A percentile compares a stretch with the other conserved stretches of the same genome.
These are phyloP conservation scores for Echinosophora koreensis DNA, from an alignment of 306 rosid species.

Conservation along the genomic window DNA sequence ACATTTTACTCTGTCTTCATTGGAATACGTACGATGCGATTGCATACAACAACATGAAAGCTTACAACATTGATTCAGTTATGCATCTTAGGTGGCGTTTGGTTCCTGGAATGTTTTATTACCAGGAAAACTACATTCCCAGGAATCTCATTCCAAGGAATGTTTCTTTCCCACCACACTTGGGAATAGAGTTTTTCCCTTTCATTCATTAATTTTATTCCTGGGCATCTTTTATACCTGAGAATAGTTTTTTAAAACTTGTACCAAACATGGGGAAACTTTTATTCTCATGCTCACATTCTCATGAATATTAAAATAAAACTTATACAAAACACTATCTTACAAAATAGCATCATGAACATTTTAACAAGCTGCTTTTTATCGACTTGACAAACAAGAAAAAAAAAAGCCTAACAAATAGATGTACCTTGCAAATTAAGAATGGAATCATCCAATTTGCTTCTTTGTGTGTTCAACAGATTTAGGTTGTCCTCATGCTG, in stretches of 20 bases:
- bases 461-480: conserved; percentile 62
- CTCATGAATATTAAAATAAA: too few relatives aligned
- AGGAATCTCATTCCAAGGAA: too few relatives aligned
- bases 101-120: too few relatives aligned
- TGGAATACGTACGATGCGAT: conserved; percentile 14
- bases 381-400: conserved; percentile 27
- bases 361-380: conserved; percentile 26
- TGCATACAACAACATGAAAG: conserved; percentile 30
- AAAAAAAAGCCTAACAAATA: conserved; percentile 33
- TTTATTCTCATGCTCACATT: too few relatives aligned
- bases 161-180: too few relatives aligned
- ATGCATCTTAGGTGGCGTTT: background rate
- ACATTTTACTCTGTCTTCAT: conserved; percentile 3
- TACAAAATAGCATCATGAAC: conserved; percentile 28
- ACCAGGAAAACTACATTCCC: too few relatives aligned
- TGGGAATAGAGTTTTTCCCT: too few relatives aligned
- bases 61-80: conserved; percentile 17
- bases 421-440: conserved; percentile 79
- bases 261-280: too few relatives aligned
- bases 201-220: too few relatives aligned
- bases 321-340: background rate
- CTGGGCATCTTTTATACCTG: too few relatives aligned
- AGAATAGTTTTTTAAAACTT: too few relatives aligned
- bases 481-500: conserved; percentile 75
- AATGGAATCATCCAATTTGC: conserved; percentile 74